phyloP scores from a whole-genome alignment of 495 filamentous ascomycete species.

The Cladorrhinum samala region DNA sequence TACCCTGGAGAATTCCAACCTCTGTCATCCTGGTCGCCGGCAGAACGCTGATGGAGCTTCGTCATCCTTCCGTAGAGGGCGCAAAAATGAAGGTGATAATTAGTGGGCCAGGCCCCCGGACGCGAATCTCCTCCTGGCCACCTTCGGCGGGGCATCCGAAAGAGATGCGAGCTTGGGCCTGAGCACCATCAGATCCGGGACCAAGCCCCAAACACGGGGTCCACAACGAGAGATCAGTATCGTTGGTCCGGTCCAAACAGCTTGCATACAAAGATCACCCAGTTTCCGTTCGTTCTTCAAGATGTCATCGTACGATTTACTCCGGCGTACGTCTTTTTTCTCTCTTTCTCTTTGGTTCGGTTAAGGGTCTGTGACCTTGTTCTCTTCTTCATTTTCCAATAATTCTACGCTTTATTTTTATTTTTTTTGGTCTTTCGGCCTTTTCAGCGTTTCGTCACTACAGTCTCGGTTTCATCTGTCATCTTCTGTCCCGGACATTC shows the following conservation, averaged over 20 bases:
- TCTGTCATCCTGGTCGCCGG: not conserved
- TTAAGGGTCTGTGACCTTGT: constrained; percentile 2
- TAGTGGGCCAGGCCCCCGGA: too few species aligned
- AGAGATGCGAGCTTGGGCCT: not conserved
- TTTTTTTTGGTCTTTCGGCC: not conserved
- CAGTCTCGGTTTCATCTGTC: not conserved
- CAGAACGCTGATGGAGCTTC: not conserved
- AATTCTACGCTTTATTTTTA: not conserved
- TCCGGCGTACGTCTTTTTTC: not conserved
- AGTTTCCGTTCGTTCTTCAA: not conserved
- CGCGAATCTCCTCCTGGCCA: not conserved
- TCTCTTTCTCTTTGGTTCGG: not conserved
- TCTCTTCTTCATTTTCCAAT: not conserved
- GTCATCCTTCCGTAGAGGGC: not conserved
- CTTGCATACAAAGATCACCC: not conserved
- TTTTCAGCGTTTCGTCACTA: not conserved
- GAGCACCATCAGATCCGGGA: not conserved
- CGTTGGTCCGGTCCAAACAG: not conserved
- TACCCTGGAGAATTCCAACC: not conserved
- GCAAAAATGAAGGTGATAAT: too few species aligned
- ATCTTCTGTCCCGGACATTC: not conserved
- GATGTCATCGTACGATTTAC: not conserved
- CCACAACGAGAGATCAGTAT: not conserved
- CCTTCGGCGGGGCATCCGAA: not conserved
- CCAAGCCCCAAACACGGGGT: constrained; percentile 5